A percentile compares a stretch with the other conserved stretches of the same genome.
These are phyloP conservation scores for Blastomyces percursus DNA, from an alignment of 2,329 filamentous ascomycete genomes.

Conservation along the genomic window DNA sequence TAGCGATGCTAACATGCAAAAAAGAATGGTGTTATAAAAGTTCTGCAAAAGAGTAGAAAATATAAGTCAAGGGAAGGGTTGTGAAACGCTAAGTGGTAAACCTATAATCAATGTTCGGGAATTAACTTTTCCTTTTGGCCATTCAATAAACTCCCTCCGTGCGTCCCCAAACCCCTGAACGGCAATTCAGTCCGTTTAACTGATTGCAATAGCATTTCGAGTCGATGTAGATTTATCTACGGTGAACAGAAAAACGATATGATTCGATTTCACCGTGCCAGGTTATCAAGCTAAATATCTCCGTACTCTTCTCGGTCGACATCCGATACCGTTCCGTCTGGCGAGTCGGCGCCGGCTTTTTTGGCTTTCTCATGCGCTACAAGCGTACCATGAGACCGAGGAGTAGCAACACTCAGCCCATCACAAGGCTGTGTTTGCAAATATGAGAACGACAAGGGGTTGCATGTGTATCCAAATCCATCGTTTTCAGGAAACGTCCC, in stretches of 20 bases:
- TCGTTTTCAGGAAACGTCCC: conserved; percentile 19
- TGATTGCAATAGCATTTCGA: not conserved
- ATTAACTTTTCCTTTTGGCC: not conserved
- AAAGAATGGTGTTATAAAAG: not conserved
- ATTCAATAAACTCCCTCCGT: not conserved
- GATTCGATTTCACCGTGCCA: conserved; percentile 6
- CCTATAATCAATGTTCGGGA: not conserved
- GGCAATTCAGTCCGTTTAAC: not conserved
- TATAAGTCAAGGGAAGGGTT: not conserved
- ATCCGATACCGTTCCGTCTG: conserved; percentile 28
- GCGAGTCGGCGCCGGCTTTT: conserved; percentile 17
- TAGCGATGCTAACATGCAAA: not conserved
- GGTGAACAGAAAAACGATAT: not conserved
- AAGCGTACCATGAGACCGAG: conserved; percentile 6
- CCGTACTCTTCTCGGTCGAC: conserved; percentile 25
- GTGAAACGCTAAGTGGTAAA: not conserved
- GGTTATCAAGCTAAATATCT: conserved; percentile 23
- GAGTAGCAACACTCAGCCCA: conserved; percentile 5
- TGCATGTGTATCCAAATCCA: conserved; percentile 21
- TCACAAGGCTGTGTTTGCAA: conserved; percentile 9
- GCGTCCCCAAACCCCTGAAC: not conserved
- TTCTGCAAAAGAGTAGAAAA: not conserved
- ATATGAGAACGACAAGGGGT: conserved; percentile 25
- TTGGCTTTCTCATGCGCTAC: conserved; percentile 14
- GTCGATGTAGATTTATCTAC: not conserved